These are phyloP conservation scores for Solanum bukasovii DNA, from an alignment of 257 asterid genomes.

Conservation along the genomic window DNA sequence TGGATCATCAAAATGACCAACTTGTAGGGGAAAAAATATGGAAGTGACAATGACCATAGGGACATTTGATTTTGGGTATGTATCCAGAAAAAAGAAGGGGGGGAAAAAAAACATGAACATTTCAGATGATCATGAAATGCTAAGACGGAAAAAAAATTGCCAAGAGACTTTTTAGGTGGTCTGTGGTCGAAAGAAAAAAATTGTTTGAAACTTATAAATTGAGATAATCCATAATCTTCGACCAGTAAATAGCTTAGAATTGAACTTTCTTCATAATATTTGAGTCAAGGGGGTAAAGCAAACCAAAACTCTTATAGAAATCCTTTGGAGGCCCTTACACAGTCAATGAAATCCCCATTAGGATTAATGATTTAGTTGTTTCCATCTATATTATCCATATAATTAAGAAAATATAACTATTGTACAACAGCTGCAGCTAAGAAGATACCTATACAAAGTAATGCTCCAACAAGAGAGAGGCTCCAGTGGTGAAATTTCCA, in stretches of 20 bases:
- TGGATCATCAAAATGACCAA: neutral
- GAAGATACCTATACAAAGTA: constrained; percentile 67
- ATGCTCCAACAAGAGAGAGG: constrained; percentile 93
- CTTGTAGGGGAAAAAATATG: neutral
- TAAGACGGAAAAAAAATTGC: neutral
- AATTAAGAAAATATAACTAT: neutral
- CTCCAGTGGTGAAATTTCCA: constrained; percentile 99
- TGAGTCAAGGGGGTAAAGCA: neutral
- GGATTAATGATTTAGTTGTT: neutral
- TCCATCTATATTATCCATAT: neutral
- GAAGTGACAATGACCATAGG: neutral
- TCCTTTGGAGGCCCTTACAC: neutral
- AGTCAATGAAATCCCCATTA: neutral
- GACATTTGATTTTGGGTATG: neutral
- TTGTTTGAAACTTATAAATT: neutral
- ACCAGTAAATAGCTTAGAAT: neutral
- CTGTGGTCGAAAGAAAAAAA: neutral
- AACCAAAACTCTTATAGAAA: neutral
- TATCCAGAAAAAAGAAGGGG: neutral
- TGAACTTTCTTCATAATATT: neutral
- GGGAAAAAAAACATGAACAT: neutral
- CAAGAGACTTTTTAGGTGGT: neutral
- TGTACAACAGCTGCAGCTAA: neutral
- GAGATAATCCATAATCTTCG: neutral
- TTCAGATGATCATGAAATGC: neutral